Evolutionary conservation across 2,329 filamentous ascomycete genomes (phyloP), one percentile per base, ranked within the genome.

Genomic region (Fusarium subtropicale): DNA sequence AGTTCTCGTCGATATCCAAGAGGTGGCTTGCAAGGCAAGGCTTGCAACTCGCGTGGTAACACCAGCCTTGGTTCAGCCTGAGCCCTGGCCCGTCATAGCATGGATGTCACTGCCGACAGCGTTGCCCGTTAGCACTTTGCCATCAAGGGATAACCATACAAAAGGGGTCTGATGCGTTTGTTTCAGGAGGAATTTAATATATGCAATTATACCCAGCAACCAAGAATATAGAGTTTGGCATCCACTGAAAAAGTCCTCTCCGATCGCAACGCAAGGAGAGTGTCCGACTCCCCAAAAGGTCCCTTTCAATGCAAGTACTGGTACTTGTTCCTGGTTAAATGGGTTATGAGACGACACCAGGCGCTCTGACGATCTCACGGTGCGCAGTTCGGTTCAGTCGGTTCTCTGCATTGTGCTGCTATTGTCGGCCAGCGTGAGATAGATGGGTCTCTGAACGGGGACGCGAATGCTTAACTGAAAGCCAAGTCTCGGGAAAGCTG

Each of bases 381-480:
- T 56, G 51, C 34, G 34, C 18, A 50, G 28, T 15, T 36, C 39
- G 24, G 33, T 39, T 48, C 36, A 22, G 13, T 31, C 45, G 24
- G 24, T 44, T 60, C 36, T 59, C 38, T 62, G 41, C 31, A 56
- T 55, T 55, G 38, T 50, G 33, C 53, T 56, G 53, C 46, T 59
- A 38, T 38, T 13, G 15, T 56, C 16, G 16, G 18, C 26, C 48
- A 51, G 26, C 24, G n/a, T 30, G 22, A 39, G 30, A 55, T 47
- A 26, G n/a, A 64, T 58, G 60, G 67, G 54, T 60, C 54, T 48
- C 41, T 24, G 18, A 9, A 5, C 44, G 44, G 44, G 34, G 42
- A 53, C 51, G 51, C 26, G 38, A 51, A 55, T 68, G 68, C 67
- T 71, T 70, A 61, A 61, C 51, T 58, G 33, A 70, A 71, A 70